phyloP scores from a whole-genome alignment of 352 stramenopile genomes.

The Salisapilia sapeloensis region DNA sequence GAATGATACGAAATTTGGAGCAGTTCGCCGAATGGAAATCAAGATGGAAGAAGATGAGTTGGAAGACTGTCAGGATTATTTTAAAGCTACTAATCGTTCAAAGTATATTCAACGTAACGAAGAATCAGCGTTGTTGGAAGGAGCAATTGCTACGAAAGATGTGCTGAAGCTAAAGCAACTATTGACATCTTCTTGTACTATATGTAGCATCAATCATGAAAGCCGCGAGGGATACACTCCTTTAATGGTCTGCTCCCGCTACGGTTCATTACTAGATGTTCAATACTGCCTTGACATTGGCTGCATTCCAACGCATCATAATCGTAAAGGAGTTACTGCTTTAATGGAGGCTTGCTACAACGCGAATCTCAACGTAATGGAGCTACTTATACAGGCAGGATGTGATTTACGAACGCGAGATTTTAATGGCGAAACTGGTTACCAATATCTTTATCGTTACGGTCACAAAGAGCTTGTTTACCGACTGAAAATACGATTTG shows the following conservation, averaged over 20 bases:
- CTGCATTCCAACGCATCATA: conserved; percentile 24
- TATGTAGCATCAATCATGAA: conserved; percentile 35
- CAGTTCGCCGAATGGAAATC: conserved; percentile 13
- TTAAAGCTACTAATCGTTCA: too few relatives aligned
- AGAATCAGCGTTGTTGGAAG: conserved; percentile 14
- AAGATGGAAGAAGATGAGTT: conserved; percentile 20
- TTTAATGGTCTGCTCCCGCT: conserved; percentile 12
- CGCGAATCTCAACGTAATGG: conserved; percentile 14
- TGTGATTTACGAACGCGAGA: conserved; percentile 19
- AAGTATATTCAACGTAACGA: too few relatives aligned
- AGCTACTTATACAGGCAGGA: conserved; percentile 16
- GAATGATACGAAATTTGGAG: conserved; percentile 6
- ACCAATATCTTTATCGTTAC: conserved; percentile 18
- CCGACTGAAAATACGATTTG: conserved; percentile 12
- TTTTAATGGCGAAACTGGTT: conserved; percentile 18
- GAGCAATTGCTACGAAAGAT: conserved; percentile 12
- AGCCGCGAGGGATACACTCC: conserved; percentile 16
- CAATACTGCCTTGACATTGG: conserved; percentile 14
- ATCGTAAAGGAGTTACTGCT: conserved; percentile 18
- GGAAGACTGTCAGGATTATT: conserved; percentile 4
- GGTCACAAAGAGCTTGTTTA: conserved; percentile 25
- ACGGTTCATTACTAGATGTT: conserved; percentile 14
- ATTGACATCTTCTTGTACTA: conserved; percentile 9
- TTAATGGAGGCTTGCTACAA: conserved; percentile 29
- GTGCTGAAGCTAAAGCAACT: conserved; percentile 14